phyloP scores from a whole-genome alignment of 1,284 basidiomycete species.

The Moesziomyces antarcticus region DNA sequence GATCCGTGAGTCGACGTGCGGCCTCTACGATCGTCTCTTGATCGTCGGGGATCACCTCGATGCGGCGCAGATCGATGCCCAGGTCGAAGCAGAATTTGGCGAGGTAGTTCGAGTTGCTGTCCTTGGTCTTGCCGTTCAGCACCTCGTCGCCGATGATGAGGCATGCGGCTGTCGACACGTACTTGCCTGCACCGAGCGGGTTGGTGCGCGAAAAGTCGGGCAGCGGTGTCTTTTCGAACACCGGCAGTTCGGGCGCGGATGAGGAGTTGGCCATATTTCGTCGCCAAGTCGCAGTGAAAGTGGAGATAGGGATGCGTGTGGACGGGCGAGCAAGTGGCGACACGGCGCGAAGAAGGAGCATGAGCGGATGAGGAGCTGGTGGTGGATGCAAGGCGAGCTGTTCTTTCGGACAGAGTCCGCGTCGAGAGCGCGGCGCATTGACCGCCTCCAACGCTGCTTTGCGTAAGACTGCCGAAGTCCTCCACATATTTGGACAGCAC shows the following conservation, averaged over 20 bases:
- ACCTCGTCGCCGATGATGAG: constrained; percentile 76
- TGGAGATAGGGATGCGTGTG: neutral
- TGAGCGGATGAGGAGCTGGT: neutral
- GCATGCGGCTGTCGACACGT: constrained; percentile 57
- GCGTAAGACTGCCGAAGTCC: constrained; percentile 4
- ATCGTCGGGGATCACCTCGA: constrained; percentile 91
- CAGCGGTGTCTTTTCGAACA: constrained; percentile 45
- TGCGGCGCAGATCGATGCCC: constrained; percentile 69
- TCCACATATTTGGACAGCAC: too few species aligned
- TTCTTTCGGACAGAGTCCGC: constrained; percentile 14
- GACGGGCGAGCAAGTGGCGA: neutral
- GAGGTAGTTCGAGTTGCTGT: constrained; percentile 77
- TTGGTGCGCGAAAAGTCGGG: constrained; percentile 27
- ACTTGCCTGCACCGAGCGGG: constrained; percentile 45
- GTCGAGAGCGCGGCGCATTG: neutral
- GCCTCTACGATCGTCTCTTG: constrained; percentile 89
- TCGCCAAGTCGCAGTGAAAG: too few species aligned
- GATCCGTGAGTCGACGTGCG: constrained; percentile 78
- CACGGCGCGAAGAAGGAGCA: too few species aligned
- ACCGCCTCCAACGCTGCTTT: constrained; percentile 1
- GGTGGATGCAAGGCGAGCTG: constrained; percentile 1
- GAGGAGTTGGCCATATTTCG: constrained; percentile 12
- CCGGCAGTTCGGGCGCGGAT: constrained; percentile 29
- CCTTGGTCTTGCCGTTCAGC: constrained; percentile 76
- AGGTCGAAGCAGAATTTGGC: constrained; percentile 68